These are phyloP conservation scores for Alisma plantagoaquatica DNA, from an alignment of 106 monocot genomes.

Conservation along the genomic window DNA sequence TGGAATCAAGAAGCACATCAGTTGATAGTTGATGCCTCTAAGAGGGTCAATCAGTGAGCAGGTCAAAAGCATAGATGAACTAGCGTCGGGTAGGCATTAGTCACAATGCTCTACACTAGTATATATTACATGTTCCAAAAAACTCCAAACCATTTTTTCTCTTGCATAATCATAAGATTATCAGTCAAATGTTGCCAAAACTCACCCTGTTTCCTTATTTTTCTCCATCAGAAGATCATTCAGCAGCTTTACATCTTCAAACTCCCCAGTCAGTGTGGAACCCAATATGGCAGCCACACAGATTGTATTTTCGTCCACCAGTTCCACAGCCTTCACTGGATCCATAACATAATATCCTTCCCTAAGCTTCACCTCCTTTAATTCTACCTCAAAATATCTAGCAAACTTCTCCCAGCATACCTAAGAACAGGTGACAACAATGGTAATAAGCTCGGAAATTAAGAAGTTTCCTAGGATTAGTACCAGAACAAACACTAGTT, in stretches of 20 bases:
- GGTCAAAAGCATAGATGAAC: too few relatives aligned
- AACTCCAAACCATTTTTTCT: too few relatives aligned
- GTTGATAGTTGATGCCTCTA: too few relatives aligned
- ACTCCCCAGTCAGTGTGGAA: slow-evolving; percentile 81
- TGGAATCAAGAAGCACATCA: too few relatives aligned
- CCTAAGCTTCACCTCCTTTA: slow-evolving; percentile 75
- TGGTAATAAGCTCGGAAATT: background rate
- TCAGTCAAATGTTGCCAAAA: too few relatives aligned
- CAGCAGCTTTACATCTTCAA: slow-evolving; percentile 71
- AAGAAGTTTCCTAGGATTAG: background rate
- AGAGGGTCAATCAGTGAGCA: too few relatives aligned
- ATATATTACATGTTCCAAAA: too few relatives aligned
- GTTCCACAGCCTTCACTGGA: slow-evolving; percentile 62
- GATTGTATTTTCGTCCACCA: slow-evolving; percentile 82
- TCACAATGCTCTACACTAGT: too few relatives aligned
- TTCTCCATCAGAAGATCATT: slow-evolving; percentile 65
- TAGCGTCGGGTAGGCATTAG: too few relatives aligned
- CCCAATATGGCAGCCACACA: slow-evolving; percentile 79
- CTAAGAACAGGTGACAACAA: slow-evolving; percentile 21
- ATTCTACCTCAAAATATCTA: slow-evolving; percentile 85
- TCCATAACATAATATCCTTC: slow-evolving; percentile 75
- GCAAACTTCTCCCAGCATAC: slow-evolving; percentile 99
- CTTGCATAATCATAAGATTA: too few relatives aligned
- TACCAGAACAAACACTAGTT: too few relatives aligned
- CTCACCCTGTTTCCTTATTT: slow-evolving; percentile 74